Evolutionary conservation across 139 green algal species (phyloP), one percentile per base, ranked within the genome.

Genomic region (Closterium sp.): DNA sequence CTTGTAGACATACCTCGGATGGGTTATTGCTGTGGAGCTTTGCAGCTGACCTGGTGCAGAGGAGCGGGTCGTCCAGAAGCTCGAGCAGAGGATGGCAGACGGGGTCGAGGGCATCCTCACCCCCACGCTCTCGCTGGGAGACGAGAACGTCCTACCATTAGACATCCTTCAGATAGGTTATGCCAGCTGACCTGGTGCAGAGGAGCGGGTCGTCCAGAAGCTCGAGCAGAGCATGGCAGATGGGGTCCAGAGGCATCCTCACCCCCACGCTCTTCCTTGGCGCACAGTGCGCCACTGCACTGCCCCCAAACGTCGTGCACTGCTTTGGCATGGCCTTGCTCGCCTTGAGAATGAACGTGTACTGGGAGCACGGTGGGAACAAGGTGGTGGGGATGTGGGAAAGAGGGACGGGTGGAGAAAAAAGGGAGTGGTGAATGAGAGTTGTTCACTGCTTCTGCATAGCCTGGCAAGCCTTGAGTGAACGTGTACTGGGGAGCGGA

Each of bases 301-400:
- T 93, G 86, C 90, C 90, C 2, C 90, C 90, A 28, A 93, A 93
- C 29, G 84, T 93, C 1, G 84, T 90, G 90, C 90, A 93, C 30
- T 93, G 91, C 87, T 94, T 94, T 2, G 91, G 91, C 87, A 94
- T 70, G n/a, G 31, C 87, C 91, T 94, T 94, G 91, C 91, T 94
- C n/a, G 91, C 91, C 86, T 91, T 91, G 31, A 94, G 91, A 32
- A 94, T 94, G 88, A 94, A 91, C 10, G 91, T 94, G 87, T 94
- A 94, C 90, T 93, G 90, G 10, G 42, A 62, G 42, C 42, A 90
- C 9, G 34, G 22, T 11, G 85, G 28, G 85, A 87, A n/a, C n/a
- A n/a, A 24, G 28, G 85, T 27, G 1, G 28, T 7, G n/a, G 13
- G 85, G 85, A 87, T 79, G 62, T 13, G 5, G 62, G 62, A 27